Evolutionary conservation across 78 protist species (phyloP).

Genomic region (Dictyostelium capitatum): DNA sequence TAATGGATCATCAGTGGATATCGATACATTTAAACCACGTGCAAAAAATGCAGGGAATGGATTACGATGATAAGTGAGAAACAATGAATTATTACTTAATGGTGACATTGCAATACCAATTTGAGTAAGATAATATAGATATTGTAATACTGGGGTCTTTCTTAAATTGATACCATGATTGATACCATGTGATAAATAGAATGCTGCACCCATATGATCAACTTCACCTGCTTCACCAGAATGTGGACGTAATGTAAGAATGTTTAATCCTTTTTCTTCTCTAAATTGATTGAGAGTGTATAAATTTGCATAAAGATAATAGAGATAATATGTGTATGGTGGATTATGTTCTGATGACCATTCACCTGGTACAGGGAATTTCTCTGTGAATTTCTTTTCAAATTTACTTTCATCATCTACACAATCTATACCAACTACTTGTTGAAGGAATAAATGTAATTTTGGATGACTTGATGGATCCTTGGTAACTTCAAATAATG

Average conservation of each 20-base stretch:
- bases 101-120: constrained; percentile 97
- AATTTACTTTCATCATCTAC: constrained; percentile 98
- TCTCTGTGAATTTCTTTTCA: constrained; percentile 84
- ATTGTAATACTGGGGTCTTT: constrained; percentile 95
- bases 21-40: constrained; percentile 96
- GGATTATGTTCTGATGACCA: constrained; percentile 96
- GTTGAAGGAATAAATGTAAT: constrained; percentile 83
- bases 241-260: constrained; percentile 96
- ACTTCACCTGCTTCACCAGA: constrained; percentile 96
- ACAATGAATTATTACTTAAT: constrained; percentile 94
- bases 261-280: constrained; percentile 76
- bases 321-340: constrained; percentile 97
- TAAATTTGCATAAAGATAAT: constrained; percentile 95
- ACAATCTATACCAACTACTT: constrained; percentile 97
- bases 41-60: constrained; percentile 95
- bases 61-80: constrained; percentile 91
- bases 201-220: constrained; percentile 91
- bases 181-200: constrained; percentile 91
- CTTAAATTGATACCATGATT: constrained; percentile 97
- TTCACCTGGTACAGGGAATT: constrained; percentile 84
- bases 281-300: constrained; percentile 92
- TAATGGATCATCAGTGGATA: constrained; percentile 98
- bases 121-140: constrained; percentile 95
- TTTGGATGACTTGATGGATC: constrained; percentile 92
- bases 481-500: constrained; percentile 96